These are phyloP conservation scores for Hortiboletus campestris DNA, from an alignment of 768 basidiomycete species.

Conservation along the genomic window DNA sequence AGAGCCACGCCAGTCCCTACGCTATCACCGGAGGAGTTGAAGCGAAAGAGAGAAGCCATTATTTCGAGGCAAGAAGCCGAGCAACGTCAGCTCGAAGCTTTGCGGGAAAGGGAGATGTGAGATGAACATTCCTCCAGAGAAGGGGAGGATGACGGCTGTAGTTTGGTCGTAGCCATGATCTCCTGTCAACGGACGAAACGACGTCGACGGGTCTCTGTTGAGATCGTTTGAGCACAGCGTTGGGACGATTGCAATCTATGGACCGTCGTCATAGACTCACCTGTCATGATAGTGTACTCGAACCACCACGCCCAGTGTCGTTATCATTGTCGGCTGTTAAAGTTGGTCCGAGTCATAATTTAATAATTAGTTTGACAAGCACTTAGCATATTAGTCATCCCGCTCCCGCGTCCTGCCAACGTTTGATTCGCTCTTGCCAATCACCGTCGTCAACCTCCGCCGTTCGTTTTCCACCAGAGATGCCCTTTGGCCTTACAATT, in stretches of 20 bases:
- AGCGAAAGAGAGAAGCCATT: conserved; percentile 7
- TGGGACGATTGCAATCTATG: not conserved
- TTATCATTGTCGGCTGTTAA: not conserved
- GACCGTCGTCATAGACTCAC: not conserved
- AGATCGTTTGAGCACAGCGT: not conserved
- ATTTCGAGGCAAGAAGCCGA: conserved; percentile 15
- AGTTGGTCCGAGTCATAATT: not conserved
- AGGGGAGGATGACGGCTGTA: not conserved
- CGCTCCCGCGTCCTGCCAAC: conserved; percentile 14
- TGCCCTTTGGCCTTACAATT: conserved; percentile 77
- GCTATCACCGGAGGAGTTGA: conserved; percentile 3
- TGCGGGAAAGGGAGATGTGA: not conserved
- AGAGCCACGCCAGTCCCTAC: not conserved
- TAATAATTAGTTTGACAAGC: conserved; percentile 6
- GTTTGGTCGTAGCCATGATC: not conserved
- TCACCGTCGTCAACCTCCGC: conserved; percentile 25
- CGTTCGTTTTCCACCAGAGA: conserved; percentile 28
- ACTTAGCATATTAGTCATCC: conserved; percentile 30
- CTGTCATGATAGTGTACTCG: too few relatives aligned
- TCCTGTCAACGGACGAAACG: not conserved
- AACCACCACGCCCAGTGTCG: not conserved
- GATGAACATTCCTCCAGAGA: not conserved
- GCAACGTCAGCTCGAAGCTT: conserved; percentile 7
- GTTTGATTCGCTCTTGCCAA: conserved; percentile 26
- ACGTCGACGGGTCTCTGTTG: not conserved